Base-by-base conservation (phyloP, 1,284 basidiomycete species). In the Malassezia pachydermatis region DNA sequence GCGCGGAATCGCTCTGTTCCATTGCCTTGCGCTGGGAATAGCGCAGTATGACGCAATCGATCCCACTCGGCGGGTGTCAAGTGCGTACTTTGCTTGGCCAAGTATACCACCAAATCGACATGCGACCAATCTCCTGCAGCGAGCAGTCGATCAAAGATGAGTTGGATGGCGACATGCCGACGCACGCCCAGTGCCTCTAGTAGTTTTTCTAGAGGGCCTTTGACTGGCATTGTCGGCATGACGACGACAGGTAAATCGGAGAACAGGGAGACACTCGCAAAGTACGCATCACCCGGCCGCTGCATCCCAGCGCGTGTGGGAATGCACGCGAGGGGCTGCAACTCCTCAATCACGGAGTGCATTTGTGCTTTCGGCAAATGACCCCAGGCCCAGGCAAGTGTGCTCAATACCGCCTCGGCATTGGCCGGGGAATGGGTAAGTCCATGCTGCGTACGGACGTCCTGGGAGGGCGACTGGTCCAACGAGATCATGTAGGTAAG, bases 221-320 rank as follows among this genome's bases (percentile, higher is more conserved):
- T 89, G 55, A 92, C 77, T 25, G 54, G 51, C 0, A 72, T 57
- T 10, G 83, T 84, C 0, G 87, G 80, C 39, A 96, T 75, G 1
- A 77, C 79, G 2, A 92, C 81, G 23, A 90, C 80, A 1, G 60
- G 64, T 19, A 95, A 76, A 72, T 98, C 90, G 11, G 81, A 78
- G 70, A 98, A 96, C 9, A 96, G 76, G 54, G 86, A 80, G 29
- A 85, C 87, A 58, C 81, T 87, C 19, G 84, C 76, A 70, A 96
- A 90, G 74, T 99, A 99, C 5, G 88, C 78, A 51, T 89, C 80
- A 6, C 75, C 74, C 0, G 92, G 86, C 45, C 59, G 59, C 61
- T 80, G 82, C 76, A 92, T 78, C 6, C 89, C 89, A 14, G 75
- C 73, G 3, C 82, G 81, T 0, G 89, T 92, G 0, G 84, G 88